Evolutionary conservation across 768 basidiomycete species (phyloP), one percentile per base, ranked within the genome.

Genomic region (Lactarius sanguifluus): DNA sequence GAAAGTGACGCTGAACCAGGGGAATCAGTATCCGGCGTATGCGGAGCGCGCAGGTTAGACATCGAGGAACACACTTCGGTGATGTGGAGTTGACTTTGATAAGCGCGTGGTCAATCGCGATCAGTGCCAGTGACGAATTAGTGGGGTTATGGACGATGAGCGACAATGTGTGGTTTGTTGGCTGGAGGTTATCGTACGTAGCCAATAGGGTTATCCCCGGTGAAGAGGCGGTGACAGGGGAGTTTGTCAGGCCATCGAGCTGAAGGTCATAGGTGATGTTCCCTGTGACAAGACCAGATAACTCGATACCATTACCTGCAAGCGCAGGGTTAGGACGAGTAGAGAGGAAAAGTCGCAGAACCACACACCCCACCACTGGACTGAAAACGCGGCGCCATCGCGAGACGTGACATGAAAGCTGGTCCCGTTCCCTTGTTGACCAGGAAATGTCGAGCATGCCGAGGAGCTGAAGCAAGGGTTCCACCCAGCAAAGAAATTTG

Each of bases 371-470:
- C 78, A 83, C 87, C 87, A 92, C 56, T 72, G 73, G 57, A 92
- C 71, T 56, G 80, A 75, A 12, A 91, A 68, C 13, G 81, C 79
- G 12, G 90, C 86, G 16, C 84, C 84, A 71, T 89, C 73, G 64
- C 73, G 77, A 10, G 82, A 80, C n/a, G 90, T 91, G 64, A 84
- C 78, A 71, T 92, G 90, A 32, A 77, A 79, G 68, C 83, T 88
- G 7, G 79, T 80, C 13, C 89, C 89, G 47, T 76, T 78, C 16
- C 85, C 87, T 50, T 77, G 75, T 61, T 80, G 74, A 18, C 83
- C 84, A 20, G 67, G 64, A 18, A 73, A 68, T 15, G 75, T 65
- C 0, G 81, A 78, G 61, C 82, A 86, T 9, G 85, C 86, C 15
- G 85, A 82, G 50, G 52, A 58, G 2, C 78, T 75, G 75, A 83